Percentiles rank a stretch among this genome's conserved stretches.
Conservation (phyloP, 1,284 basidiomycete genomes). For the Phellopilus nigrolimitatus region DNA sequence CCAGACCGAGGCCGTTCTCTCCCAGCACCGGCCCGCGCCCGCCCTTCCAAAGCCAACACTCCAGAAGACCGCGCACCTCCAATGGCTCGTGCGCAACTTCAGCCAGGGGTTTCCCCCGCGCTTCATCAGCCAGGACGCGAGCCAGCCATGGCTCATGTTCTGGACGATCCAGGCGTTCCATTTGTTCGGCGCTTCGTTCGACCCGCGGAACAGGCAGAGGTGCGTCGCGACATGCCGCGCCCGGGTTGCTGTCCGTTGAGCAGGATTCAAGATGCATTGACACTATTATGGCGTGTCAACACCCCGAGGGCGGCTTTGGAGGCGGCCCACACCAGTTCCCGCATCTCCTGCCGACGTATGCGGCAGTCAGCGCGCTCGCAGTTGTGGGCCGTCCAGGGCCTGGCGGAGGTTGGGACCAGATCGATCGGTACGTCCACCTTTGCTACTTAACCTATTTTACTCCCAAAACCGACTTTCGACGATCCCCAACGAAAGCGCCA, state of each 20-base stretch:
- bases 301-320: constrained; percentile 83
- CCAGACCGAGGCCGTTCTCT: constrained; percentile 63
- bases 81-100: constrained; percentile 65
- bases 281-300: constrained; percentile 74
- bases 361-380: constrained; percentile 79
- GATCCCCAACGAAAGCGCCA: constrained; percentile 43
- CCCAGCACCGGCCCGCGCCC: constrained; percentile 36
- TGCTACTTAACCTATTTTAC: background rate
- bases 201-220: constrained; percentile 70
- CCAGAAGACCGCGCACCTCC: constrained; percentile 57
- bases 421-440: constrained; percentile 56
- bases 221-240: no score
- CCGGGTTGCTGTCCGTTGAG: no score
- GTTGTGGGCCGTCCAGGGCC: constrained; percentile 73
- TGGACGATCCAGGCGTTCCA: constrained; percentile 86
- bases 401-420: constrained; percentile 78
- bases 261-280: no score
- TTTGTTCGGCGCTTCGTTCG: constrained; percentile 71
- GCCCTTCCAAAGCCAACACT: constrained; percentile 34
- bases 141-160: constrained; percentile 88
- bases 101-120: constrained; percentile 71
- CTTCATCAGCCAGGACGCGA: constrained; percentile 85
- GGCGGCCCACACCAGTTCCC: constrained; percentile 88
- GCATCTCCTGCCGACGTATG: constrained; percentile 90
- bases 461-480: background rate